Base-by-base conservation (phyloP, 441 rosid genomes). In the Raphanus hybrid region DNA sequence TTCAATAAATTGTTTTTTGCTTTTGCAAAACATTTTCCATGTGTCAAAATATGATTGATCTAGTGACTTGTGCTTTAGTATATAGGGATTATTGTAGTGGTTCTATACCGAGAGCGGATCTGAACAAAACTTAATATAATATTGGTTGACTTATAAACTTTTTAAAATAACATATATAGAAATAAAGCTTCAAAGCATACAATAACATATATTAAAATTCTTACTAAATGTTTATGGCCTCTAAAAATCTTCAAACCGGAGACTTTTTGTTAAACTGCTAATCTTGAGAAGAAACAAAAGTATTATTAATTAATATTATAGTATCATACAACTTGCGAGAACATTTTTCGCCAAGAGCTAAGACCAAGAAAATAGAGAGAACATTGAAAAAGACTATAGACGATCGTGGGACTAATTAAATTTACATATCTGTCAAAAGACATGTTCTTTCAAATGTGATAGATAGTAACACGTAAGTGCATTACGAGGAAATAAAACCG, bases 401-500 rank as follows among this genome's bases (percentile, higher is more conserved):
- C 64, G 18, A 18, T 52, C 12, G 73, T 55, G 64, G 45, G 18
- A 32, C 48, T 32, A 14, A 16, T 35, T 16, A 69, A 52, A 18
- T 57, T 32, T 35, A 34, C 64, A 57, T 8, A 70, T 70, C 32
- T 18, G 18, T 34, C 54, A 7, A 20, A 70, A 6, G 55, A 57
- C 74, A 70, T 70, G 73, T 58, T 20, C 20, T 57, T 70, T 1
- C 8, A 34, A 69, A 15, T 55, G 63, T 69, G 50, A 69, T 16
- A 69, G 62, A 69, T 52, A 15, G 20, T 52, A 52, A 3, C 18
- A 43, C 69, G 57, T 23, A 20, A 43, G 4, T 52, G 15, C 35
- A 26, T 27, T 52, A 39, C 16, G 50, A 50, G 8, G 59, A 55
- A 20, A 52, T 0, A 15, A 32, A 67, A 14, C 6, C 37, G 41